phyloP scores from a whole-genome alignment of 2,329 filamentous ascomycete genomes.

The Paraphaeosphaeria minitans region DNA sequence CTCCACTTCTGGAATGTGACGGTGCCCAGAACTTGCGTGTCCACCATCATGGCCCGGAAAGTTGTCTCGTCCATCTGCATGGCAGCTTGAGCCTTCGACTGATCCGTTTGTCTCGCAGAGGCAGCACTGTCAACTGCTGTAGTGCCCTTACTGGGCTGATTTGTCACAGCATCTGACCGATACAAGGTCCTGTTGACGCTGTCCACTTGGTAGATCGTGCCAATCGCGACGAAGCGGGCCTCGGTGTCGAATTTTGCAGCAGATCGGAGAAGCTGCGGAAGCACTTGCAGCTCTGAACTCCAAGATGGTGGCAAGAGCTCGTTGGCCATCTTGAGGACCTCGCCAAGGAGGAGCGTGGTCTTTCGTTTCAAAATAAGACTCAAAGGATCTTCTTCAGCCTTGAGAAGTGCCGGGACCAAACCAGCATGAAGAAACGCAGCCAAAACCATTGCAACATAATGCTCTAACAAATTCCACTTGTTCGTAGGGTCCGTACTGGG shows the following conservation, averaged over 20 bases:
- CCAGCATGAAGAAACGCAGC: slow-evolving; percentile 84
- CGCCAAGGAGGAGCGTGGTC: slow-evolving; percentile 86
- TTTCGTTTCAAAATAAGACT: slow-evolving; percentile 79
- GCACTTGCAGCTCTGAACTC: slow-evolving; percentile 83
- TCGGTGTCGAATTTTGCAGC: slow-evolving; percentile 75
- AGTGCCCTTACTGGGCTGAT: slow-evolving; percentile 37
- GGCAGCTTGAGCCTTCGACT: slow-evolving; percentile 60
- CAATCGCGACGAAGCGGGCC: slow-evolving; percentile 78
- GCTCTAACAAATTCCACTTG: slow-evolving; percentile 80
- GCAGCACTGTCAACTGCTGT: slow-evolving; percentile 24
- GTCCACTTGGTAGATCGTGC: slow-evolving; percentile 96
- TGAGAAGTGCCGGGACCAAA: slow-evolving; percentile 59
- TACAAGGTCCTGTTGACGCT: slow-evolving; percentile 94
- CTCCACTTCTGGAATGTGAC: slow-evolving; percentile 96
- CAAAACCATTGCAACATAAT: slow-evolving; percentile 88
- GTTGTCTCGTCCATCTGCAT: slow-evolving; percentile 67
- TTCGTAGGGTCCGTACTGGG: slow-evolving; percentile 70
- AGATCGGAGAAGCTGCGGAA: slow-evolving; percentile 82
- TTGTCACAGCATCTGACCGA: slow-evolving; percentile 65
- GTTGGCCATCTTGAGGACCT: slow-evolving; percentile 87
- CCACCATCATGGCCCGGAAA: slow-evolving; percentile 68
- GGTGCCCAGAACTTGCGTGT: slow-evolving; percentile 85
- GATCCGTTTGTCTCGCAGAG: slow-evolving; percentile 49
- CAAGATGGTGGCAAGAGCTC: slow-evolving; percentile 80
- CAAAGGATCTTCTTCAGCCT: slow-evolving; percentile 70